A percentile compares a stretch with the other conserved stretches of the same genome.
These are phyloP conservation scores for Pistacia atlantica DNA, from an alignment of 345 rosid species.

Conservation along the genomic window DNA sequence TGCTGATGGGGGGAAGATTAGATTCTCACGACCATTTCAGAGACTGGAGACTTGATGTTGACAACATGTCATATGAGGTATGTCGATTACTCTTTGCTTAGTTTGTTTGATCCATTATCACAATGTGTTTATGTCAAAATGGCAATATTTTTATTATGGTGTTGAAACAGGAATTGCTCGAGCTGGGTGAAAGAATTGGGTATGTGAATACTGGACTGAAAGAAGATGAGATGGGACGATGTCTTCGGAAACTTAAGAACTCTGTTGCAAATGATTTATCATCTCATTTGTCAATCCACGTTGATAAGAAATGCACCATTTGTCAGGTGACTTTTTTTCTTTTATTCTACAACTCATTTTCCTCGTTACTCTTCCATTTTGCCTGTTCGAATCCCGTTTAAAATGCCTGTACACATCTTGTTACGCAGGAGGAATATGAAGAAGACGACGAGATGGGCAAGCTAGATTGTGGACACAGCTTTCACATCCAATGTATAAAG, in stretches of 20 bases:
- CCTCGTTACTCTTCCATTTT: background rate
- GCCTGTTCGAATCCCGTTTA: background rate
- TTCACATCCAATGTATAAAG: constrained; percentile 78
- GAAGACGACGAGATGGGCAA: constrained; percentile 66
- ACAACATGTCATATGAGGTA: constrained; percentile 67
- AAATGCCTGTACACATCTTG: background rate
- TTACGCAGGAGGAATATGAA: constrained; percentile 77
- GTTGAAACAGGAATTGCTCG: constrained; percentile 68
- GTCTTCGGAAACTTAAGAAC: constrained; percentile 64
- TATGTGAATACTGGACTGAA: constrained; percentile 78
- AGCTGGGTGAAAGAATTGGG: constrained; percentile 90
- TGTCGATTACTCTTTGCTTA: background rate
- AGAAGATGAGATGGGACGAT: constrained; percentile 68
- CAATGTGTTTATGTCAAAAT: background rate
- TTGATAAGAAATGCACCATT: constrained; percentile 78
- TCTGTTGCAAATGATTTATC: constrained; percentile 38
- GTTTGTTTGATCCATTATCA: background rate
- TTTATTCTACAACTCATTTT: background rate
- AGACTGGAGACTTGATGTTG: constrained; percentile 61
- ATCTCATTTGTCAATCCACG: constrained; percentile 22
- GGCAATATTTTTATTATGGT: background rate
- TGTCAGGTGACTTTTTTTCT: constrained; percentile 62
- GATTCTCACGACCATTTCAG: constrained; percentile 39
- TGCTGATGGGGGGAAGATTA: constrained; percentile 50
- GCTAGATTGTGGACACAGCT: constrained; percentile 75